Percentiles rank a stretch among this genome's conserved stretches.
Evolutionary conservation across 768 basidiomycete species (phyloP).

Genomic region (Macrolepiota dolichaula): DNA sequence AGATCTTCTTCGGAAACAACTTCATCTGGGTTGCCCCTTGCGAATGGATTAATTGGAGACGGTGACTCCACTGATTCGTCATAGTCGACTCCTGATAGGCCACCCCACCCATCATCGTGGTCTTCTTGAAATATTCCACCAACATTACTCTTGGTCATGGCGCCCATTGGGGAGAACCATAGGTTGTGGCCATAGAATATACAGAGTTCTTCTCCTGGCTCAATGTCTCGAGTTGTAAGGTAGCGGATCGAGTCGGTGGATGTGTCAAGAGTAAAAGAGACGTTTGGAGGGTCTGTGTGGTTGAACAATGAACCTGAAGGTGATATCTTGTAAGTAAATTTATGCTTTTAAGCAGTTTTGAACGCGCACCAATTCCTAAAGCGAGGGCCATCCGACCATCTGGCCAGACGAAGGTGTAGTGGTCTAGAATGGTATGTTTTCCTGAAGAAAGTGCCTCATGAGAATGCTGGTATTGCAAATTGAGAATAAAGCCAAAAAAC

Average conservation of each 20-base stretch:
- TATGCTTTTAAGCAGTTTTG: background rate
- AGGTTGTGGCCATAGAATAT: slow-evolving; percentile 73
- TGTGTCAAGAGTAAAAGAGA: slow-evolving; percentile 57
- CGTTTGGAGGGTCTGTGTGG: slow-evolving; percentile 67
- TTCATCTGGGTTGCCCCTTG: slow-evolving; percentile 38
- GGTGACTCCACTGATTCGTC: slow-evolving; percentile 14
- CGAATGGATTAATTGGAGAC: slow-evolving; percentile 23
- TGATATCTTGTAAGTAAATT: background rate
- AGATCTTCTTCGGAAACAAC: slow-evolving; percentile 55
- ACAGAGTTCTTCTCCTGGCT: slow-evolving; percentile 68
- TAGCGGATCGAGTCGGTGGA: slow-evolving; percentile 60
- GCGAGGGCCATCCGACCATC: slow-evolving; percentile 76
- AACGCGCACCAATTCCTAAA: slow-evolving; percentile 62
- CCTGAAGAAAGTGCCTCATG: slow-evolving; percentile 19
- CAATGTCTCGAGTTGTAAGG: slow-evolving; percentile 48
- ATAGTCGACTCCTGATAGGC: slow-evolving; percentile 27
- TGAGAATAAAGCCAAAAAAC: slow-evolving; percentile 5
- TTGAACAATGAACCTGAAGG: slow-evolving; percentile 79
- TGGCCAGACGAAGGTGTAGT: slow-evolving; percentile 75
- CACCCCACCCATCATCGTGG: slow-evolving; percentile 45
- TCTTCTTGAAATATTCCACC: slow-evolving; percentile 9
- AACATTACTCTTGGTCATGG: background rate
- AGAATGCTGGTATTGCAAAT: background rate
- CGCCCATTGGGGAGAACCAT: slow-evolving; percentile 50
- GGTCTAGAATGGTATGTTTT: slow-evolving; percentile 61